Percentiles rank a stretch among this genome's conserved stretches.
These are phyloP conservation scores for Mucuna pruriens DNA, from an alignment of 306 rosid genomes.

Conservation along the genomic window DNA sequence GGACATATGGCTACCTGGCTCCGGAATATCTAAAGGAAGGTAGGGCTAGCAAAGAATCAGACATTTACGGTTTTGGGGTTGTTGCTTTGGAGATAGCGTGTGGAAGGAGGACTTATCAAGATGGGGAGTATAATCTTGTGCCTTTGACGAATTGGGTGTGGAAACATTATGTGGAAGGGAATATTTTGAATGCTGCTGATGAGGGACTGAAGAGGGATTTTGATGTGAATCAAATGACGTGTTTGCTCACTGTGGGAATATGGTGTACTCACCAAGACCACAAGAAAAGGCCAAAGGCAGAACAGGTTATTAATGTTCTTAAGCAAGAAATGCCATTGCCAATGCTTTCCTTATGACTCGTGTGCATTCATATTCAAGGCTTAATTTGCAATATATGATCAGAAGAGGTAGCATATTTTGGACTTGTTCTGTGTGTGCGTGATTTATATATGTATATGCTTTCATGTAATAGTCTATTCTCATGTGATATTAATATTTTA, in stretches of 20 bases:
- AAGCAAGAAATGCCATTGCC: conserved; percentile 33
- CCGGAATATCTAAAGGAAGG: conserved; percentile 45
- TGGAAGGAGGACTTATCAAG: conserved; percentile 43
- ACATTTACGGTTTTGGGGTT: conserved; percentile 60
- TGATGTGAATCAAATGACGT: conserved; percentile 26
- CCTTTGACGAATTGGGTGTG: conserved; percentile 30
- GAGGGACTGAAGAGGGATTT: conserved; percentile 18
- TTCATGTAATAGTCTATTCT: no score
- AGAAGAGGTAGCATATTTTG: no score
- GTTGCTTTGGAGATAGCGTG: conserved; percentile 61
- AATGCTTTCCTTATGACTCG: no score
- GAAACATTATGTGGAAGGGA: conserved; percentile 37
- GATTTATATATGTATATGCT: no score
- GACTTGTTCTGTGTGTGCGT: no score
- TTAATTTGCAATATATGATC: no score
- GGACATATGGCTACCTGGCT: conserved; percentile 48
- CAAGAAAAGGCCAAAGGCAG: conserved; percentile 44
- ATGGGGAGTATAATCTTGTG: conserved; percentile 19
- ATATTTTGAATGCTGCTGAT: conserved; percentile 37
- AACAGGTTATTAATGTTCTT: conserved; percentile 48
- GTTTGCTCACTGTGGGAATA: conserved; percentile 19
- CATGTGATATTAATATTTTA: no score
- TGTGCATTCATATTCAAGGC: no score
- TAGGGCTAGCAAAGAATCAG: neutral
- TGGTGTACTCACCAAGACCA: conserved; percentile 32